phyloP scores from a whole-genome alignment of 2,329 filamentous ascomycete species.

The Trichoderma sp. region DNA sequence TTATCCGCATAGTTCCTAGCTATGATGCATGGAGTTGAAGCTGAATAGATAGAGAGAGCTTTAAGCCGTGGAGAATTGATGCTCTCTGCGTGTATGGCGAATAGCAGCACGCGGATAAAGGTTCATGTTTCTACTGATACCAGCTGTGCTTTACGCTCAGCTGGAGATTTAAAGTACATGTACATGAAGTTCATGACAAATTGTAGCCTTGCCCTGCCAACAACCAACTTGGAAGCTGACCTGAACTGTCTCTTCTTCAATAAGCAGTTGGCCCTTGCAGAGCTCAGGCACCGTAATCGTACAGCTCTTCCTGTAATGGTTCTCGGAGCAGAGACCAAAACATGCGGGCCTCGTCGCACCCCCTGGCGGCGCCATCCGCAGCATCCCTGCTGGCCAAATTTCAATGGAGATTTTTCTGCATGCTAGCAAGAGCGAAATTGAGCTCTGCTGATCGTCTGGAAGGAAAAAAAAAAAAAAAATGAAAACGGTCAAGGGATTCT shows the following conservation, averaged over 20 bases:
- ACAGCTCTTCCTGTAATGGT: background rate
- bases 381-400: constrained; percentile 39
- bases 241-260: background rate
- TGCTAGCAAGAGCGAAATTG: constrained; percentile 21
- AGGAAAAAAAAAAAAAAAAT: background rate
- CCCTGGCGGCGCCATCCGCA: constrained; percentile 33
- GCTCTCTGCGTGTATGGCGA: background rate
- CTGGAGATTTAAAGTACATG: background rate
- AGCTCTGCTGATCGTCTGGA: constrained; percentile 17
- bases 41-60: background rate
- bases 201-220: background rate
- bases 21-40: background rate
- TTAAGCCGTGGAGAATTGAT: background rate
- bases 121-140: too few relatives aligned
- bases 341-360: constrained; percentile 8
- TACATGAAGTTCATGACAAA: background rate
- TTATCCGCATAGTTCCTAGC: background rate
- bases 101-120: too few relatives aligned
- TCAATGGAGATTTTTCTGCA: constrained; percentile 27
- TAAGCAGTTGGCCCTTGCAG: constrained; percentile 7
- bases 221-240: background rate
- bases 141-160: background rate
- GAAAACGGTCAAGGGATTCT: background rate
- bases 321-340: background rate
- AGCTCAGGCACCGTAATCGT: background rate